Evolutionary conservation across 805 yeast species (phyloP).

Genomic region (Kodamaea hsintzibuensis): DNA sequence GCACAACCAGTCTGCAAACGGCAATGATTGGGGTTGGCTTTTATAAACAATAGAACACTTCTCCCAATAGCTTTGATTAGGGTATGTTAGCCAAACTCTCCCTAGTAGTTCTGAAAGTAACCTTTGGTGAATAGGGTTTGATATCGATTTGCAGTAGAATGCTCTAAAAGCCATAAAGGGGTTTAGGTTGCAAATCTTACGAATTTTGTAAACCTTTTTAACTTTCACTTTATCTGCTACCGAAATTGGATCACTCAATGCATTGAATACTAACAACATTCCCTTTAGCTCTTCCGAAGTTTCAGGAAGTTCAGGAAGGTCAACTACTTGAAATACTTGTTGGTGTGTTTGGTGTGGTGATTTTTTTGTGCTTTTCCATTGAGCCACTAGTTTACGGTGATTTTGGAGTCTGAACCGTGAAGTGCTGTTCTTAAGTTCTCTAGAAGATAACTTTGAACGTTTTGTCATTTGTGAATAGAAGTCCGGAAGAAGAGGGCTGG

Average conservation of each 20-base stretch:
- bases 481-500: too few species aligned
- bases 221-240: neutral
- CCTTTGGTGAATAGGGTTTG: neutral
- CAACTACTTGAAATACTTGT: neutral
- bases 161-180: constrained; percentile 10
- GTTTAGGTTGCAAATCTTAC: constrained; percentile 3
- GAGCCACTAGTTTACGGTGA: too few species aligned
- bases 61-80: neutral
- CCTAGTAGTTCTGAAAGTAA: neutral
- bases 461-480: too few species aligned
- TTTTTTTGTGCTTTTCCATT: too few species aligned
- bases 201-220: neutral
- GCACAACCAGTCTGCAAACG: constrained; percentile 7
- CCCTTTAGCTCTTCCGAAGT: neutral
- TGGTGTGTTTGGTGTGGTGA: neutral
- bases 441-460: too few species aligned
- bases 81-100: constrained; percentile 2
- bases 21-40: neutral
- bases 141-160: constrained; percentile 5
- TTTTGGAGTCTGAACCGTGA: neutral
- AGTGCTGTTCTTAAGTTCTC: neutral
- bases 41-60: constrained; percentile 1
- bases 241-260: neutral
- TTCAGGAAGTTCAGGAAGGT: neutral
- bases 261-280: neutral